phyloP scores from a whole-genome alignment of 2,329 filamentous ascomycete genomes.

The Metarhizium humberi region DNA sequence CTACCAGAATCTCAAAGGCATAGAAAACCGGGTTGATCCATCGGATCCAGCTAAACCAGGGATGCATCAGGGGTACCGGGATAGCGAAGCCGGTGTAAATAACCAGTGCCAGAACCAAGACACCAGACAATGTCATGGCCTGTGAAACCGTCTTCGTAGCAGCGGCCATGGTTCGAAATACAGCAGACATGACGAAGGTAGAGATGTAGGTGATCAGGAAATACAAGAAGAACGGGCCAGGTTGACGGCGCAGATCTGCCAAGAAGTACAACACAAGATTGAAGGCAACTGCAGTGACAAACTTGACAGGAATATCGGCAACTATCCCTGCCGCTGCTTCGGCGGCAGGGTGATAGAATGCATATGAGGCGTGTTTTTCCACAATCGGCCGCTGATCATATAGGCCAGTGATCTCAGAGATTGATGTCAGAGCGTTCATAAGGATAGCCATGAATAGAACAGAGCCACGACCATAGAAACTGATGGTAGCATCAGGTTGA shows the following conservation, averaged over 20 bases:
- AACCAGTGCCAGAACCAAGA: slow-evolving; percentile 50
- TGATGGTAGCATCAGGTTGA: slow-evolving; percentile 36
- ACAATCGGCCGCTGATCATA: slow-evolving; percentile 38
- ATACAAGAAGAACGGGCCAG: slow-evolving; percentile 68
- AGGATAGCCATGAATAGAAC: slow-evolving; percentile 52
- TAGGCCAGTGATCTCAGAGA: slow-evolving; percentile 41
- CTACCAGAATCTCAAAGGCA: slow-evolving; percentile 61
- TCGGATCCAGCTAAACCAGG: slow-evolving; percentile 68
- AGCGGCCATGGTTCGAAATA: slow-evolving; percentile 67
- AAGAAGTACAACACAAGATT: slow-evolving; percentile 52
- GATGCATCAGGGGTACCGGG: slow-evolving; percentile 48
- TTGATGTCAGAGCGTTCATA: slow-evolving; percentile 48
- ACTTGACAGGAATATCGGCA: slow-evolving; percentile 49
- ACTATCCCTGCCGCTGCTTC: slow-evolving; percentile 47
- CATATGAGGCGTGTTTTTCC: slow-evolving; percentile 38
- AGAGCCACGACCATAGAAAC: slow-evolving; percentile 45
- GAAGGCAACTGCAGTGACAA: slow-evolving; percentile 38
- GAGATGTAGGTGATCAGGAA: slow-evolving; percentile 59
- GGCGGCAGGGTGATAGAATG: slow-evolving; percentile 41
- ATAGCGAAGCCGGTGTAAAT: slow-evolving; percentile 52
- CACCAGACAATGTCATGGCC: slow-evolving; percentile 42
- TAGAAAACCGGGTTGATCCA: slow-evolving; percentile 68
- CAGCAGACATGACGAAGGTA: slow-evolving; percentile 64
- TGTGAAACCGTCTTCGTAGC: slow-evolving; percentile 57
- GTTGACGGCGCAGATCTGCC: slow-evolving; percentile 41